Conservation (phyloP, 2,329 filamentous ascomycete genomes). For the Monilinia fructicola region DNA sequence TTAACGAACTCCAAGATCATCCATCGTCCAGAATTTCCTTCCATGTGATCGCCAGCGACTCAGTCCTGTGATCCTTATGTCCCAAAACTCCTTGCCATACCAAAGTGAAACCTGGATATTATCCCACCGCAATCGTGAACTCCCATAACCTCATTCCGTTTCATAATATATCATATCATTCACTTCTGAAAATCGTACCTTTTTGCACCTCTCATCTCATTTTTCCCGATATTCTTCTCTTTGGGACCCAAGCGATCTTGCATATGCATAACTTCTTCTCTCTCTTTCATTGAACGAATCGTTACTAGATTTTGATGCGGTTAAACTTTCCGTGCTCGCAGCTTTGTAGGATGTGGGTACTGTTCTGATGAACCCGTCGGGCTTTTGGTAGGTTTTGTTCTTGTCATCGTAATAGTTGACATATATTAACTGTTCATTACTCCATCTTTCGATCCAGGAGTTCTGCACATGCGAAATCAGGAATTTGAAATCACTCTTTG, state of each 20-base stretch:
- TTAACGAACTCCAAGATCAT: not conserved
- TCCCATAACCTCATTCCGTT: not conserved
- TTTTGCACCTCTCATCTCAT: slow-evolving; percentile 4
- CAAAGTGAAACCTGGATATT: not conserved
- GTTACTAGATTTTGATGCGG: not conserved
- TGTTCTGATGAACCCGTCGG: slow-evolving; percentile 7
- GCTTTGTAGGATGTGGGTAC: slow-evolving; percentile 4
- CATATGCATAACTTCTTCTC: slow-evolving; percentile 4
- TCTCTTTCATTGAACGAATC: not conserved
- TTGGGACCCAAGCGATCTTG: too few relatives aligned
- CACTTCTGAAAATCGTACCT: not conserved
- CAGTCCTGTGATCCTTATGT: not conserved
- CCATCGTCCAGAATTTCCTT: not conserved
- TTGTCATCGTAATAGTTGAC: slow-evolving; percentile 13
- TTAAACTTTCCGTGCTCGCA: not conserved
- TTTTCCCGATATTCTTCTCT: not conserved
- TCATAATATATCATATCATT: not conserved
- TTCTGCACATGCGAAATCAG: slow-evolving; percentile 14
- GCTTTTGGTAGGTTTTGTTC: slow-evolving; percentile 1
- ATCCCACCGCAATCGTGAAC: not conserved
- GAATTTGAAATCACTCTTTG: not conserved
- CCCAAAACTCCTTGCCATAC: not conserved
- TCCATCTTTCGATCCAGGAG: slow-evolving; percentile 14
- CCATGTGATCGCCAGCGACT: not conserved
- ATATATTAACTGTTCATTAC: slow-evolving; percentile 10